Evolutionary conservation across 2,329 filamentous ascomycete species (phyloP).

Genomic region (Aspergillus ruber): DNA sequence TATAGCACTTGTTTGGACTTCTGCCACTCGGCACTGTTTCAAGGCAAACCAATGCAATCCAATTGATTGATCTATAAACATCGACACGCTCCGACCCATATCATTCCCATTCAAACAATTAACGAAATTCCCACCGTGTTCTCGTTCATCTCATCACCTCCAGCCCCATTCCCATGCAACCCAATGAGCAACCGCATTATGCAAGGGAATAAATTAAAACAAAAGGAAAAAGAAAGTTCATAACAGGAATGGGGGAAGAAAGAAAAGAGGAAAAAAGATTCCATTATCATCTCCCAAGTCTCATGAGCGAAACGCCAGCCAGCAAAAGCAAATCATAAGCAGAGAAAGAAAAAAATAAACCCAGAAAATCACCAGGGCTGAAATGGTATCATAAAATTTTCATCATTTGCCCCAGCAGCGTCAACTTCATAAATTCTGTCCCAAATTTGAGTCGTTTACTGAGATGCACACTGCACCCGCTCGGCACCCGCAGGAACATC

Average conservation of each 20-base stretch:
- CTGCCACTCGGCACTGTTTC: no score
- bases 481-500: constrained; percentile 45
- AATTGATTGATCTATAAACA: no score
- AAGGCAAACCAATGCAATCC: no score
- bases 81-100: no score
- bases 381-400: constrained; percentile 33
- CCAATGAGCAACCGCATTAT: constrained; percentile 14
- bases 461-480: constrained; percentile 47
- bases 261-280: constrained; percentile 12
- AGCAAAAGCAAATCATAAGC: constrained; percentile 23
- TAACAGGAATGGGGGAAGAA: constrained; percentile 10
- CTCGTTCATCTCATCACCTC: constrained; percentile 12
- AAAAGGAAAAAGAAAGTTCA: constrained; percentile 6
- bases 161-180: constrained; percentile 9
- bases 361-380: constrained; percentile 14
- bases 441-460: constrained; percentile 30
- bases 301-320: constrained; percentile 28
- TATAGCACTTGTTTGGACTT: no score
- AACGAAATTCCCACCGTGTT: constrained; percentile 5
- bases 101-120: constrained; percentile 7
- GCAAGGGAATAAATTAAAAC: constrained; percentile 14
- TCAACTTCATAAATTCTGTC: constrained; percentile 11
- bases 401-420: constrained; percentile 20
- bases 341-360: constrained; percentile 15
- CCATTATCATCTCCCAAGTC: constrained; percentile 23